Evolutionary conservation across 352 stramenopile genomes (phyloP).

Genomic region (Paralagenidium karlingii): DNA sequence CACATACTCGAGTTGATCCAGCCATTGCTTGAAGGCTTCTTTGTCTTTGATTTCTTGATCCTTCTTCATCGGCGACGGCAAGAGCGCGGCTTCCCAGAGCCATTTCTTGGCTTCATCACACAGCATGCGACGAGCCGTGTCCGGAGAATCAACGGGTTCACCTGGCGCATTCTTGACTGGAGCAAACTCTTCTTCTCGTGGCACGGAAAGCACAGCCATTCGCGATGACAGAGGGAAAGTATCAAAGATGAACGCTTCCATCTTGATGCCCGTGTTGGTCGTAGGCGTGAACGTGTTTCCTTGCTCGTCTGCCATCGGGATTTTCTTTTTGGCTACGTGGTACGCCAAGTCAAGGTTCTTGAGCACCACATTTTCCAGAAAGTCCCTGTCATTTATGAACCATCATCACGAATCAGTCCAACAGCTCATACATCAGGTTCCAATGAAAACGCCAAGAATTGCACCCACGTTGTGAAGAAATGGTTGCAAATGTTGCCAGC

Average conservation of each 20-base stretch:
- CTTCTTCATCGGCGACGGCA: no score
- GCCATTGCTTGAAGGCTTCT: constrained; percentile 22
- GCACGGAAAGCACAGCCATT: constrained; percentile 91
- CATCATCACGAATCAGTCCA: not conserved
- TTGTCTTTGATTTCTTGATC: constrained; percentile 9
- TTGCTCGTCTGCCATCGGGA: constrained; percentile 81
- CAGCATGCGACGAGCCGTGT: constrained; percentile 71
- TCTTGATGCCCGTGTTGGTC: constrained; percentile 93
- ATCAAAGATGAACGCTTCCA: constrained; percentile 99
- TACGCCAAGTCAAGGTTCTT: constrained; percentile 78
- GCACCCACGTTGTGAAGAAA: constrained; percentile 87
- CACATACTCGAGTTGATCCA: constrained; percentile 17
- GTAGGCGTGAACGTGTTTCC: constrained; percentile 71
- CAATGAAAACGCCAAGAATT: not conserved
- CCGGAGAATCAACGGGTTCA: constrained; percentile 61
- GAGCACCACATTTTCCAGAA: constrained; percentile 81
- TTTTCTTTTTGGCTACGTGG: constrained; percentile 97
- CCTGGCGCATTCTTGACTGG: constrained; percentile 88
- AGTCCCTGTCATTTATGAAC: constrained; percentile 30
- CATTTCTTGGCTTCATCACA: constrained; percentile 47
- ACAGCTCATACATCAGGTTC: not conserved
- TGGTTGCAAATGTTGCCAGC: constrained; percentile 99
- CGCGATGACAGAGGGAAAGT: constrained; percentile 90
- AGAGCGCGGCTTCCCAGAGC: constrained; percentile 33
- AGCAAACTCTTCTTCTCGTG: constrained; percentile 86